Evolutionary conservation across 148 eudicot species (phyloP).

Genomic region (Persicaria tinctoria): DNA sequence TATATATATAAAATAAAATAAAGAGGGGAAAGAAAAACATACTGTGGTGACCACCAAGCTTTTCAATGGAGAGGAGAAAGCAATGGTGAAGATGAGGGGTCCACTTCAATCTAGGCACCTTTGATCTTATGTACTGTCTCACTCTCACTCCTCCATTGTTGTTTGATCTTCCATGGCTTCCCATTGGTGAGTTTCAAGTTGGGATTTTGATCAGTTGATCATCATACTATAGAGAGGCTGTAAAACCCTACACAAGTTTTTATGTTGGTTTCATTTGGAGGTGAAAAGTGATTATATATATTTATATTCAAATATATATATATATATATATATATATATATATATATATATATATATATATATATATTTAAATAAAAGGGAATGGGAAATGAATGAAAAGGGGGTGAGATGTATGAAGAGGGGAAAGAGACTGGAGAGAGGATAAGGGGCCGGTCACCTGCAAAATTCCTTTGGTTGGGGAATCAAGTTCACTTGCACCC

Average conservation of each 20-base stretch:
- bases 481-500: too few species aligned
- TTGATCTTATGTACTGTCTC: slow-evolving; percentile 79
- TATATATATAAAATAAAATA: background rate
- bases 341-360: background rate
- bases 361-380: background rate
- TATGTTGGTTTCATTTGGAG: too few species aligned
- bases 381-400: background rate
- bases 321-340: too few species aligned
- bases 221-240: too few species aligned
- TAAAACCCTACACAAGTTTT: too few species aligned
- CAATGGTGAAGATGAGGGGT: slow-evolving; percentile 89
- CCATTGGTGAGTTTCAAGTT: slow-evolving; percentile 20
- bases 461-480: slow-evolving; percentile 47
- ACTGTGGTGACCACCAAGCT: slow-evolving; percentile 83
- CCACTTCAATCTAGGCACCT: slow-evolving; percentile 90
- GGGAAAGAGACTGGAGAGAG: slow-evolving; percentile 20
- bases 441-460: slow-evolving; percentile 15
- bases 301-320: background rate
- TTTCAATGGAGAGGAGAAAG: slow-evolving; percentile 70
- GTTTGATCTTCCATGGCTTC: slow-evolving; percentile 30
- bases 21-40: slow-evolving; percentile 12
- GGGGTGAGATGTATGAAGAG: slow-evolving; percentile 9
- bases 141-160: slow-evolving; percentile 34
- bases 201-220: background rate
- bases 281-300: background rate